Evolutionary conservation across 139 green algal genomes (phyloP).

Genomic region (Limnomonas spitsbergensis): DNA sequence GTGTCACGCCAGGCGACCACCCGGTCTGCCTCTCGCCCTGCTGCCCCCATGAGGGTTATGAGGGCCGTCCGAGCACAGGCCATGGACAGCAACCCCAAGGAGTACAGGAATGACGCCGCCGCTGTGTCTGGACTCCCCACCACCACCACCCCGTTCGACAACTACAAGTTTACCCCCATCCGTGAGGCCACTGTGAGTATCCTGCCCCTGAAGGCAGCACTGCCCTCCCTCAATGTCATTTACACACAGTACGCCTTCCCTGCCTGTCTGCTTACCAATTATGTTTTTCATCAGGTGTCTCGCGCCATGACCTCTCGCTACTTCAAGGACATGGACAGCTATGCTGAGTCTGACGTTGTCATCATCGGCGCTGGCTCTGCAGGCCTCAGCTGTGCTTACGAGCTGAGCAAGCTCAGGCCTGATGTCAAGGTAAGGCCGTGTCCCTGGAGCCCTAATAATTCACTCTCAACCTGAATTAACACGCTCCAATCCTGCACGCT

Average conservation of each 20-base stretch:
- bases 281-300: constrained; percentile 49
- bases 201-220: neutral
- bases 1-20: neutral
- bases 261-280: neutral
- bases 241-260: neutral
- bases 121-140: neutral
- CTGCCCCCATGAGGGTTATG: neutral
- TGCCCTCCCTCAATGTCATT: neutral
- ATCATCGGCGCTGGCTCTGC: constrained; percentile 75
- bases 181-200: constrained; percentile 59
- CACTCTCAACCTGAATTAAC: neutral
- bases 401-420: constrained; percentile 87
- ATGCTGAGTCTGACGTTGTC: constrained; percentile 72
- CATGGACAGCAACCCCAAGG: constrained; percentile 2
- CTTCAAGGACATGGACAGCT: constrained; percentile 87
- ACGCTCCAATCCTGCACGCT: neutral
- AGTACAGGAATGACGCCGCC: neutral
- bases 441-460: neutral
- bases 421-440: constrained; percentile 81
- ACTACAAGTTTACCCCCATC: constrained; percentile 74
- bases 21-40: neutral
- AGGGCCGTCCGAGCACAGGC: neutral
- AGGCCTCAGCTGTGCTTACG: constrained; percentile 89
- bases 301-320: constrained; percentile 90
- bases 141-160: constrained; percentile 55